A percentile compares a stretch with the other conserved stretches of the same genome.
These are phyloP conservation scores for Oenanthe javanica DNA, from an alignment of 140 eudicot species.

Conservation along the genomic window DNA sequence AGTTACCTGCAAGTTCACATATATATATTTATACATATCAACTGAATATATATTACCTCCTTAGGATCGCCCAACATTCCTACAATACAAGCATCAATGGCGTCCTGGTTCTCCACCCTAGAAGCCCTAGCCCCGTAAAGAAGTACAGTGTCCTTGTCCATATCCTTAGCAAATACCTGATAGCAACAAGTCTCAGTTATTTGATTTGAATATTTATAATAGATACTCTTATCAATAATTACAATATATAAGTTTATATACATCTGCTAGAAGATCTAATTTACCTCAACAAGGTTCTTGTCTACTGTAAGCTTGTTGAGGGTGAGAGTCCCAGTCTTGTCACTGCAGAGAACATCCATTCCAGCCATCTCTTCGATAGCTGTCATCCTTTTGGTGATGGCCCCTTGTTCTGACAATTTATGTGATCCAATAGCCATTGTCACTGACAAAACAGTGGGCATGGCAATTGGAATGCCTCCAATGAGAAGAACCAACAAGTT, in stretches of 20 bases:
- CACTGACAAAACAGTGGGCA: constrained; percentile 15
- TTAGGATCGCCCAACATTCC: constrained; percentile 76
- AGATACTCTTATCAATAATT: background rate
- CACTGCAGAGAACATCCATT: constrained; percentile 16
- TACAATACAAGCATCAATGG: constrained; percentile 95
- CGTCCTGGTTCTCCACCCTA: constrained; percentile 93
- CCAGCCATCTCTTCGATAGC: constrained; percentile 14
- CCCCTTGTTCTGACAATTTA: constrained; percentile 11
- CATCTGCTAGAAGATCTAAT: background rate
- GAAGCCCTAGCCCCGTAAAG: constrained; percentile 88
- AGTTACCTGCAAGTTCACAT: background rate
- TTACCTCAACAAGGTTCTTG: constrained; percentile 6
- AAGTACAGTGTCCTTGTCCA: constrained; percentile 57
- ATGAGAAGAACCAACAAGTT: constrained; percentile 12
- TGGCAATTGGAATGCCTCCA: constrained; percentile 14
- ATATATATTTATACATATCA: background rate
- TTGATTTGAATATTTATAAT: background rate
- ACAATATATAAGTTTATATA: no score
- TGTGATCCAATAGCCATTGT: constrained; percentile 15
- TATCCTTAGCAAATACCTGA: constrained; percentile 49
- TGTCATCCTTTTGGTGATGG: constrained; percentile 15
- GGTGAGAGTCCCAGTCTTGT: constrained; percentile 15
- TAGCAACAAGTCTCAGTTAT: background rate
- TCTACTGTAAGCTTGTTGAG: constrained; percentile 14
- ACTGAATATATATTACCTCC: constrained; percentile 56